Base-by-base conservation (phyloP, 164 flowering plant genomes). In the Santalum album region DNA sequence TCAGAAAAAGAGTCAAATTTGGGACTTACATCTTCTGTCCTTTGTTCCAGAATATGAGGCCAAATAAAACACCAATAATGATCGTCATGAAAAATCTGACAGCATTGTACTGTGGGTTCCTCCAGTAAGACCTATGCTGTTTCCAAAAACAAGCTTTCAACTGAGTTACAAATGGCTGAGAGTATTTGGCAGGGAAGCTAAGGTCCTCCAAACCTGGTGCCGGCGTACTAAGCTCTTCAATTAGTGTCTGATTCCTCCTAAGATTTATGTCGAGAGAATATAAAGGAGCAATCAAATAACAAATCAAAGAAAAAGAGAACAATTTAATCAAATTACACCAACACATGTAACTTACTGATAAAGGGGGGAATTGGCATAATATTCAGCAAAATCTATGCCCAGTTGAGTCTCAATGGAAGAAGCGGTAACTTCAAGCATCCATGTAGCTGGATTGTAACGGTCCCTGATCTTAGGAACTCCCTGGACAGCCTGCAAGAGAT, bases 131-230 rank as follows among this genome's bases (percentile, higher is more conserved):
- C 87, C 80, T 70, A 42, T 79, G 59, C 34, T 84, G 92, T 63
- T 89, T 89, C 95, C 87, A 86, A 63, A 89, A 82, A 62, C 87
- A 84, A 60, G 95, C 95, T n/a, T 59, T 74, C 76, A 76, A 86
- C 64, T 89, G 97, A 26, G 74, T 69, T 7, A 58, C n/a, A 63
- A 86, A 82, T 40, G 80, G 56, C 56, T 79, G 92, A 3, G 86
- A 80, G 66, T 78, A 82, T 56, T 79, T 67, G 29, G 92, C 75
- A 10, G 77, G 80, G 72, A 86, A 89, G 65, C 63, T 53, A 19
- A 89, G 82, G 52, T 86, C 91, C 65, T 74, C 48, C 4, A 90
- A 80, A 12, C 79, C 83, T 19, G 75, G 74, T 42, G 65, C 65
- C 27, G 97, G 87, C 24, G 69, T 67, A 54, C 90, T 79, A 12